Evolutionary conservation across 305 asterid species (phyloP).

Genomic region (Ilex paraguariensis): DNA sequence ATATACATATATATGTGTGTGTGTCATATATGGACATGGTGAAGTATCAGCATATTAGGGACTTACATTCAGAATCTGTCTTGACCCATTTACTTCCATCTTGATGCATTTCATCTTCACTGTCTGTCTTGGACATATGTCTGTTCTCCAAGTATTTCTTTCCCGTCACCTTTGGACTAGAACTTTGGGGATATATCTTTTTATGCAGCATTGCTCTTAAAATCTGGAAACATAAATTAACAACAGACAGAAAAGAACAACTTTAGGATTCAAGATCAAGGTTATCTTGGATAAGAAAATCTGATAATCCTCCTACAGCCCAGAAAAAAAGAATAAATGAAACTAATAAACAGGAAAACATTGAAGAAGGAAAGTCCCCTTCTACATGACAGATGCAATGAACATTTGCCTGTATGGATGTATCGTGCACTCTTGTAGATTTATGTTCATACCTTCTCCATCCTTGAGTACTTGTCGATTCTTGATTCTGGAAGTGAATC

Average conservation of each 20-base stretch:
- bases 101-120: conserved; percentile 28
- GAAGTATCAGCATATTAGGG: background rate
- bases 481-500: conserved; percentile 33
- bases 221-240: conserved; percentile 29
- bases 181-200: conserved; percentile 60
- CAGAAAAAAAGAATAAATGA: too few relatives aligned
- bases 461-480: conserved; percentile 21
- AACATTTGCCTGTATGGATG: too few relatives aligned
- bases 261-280: too few relatives aligned
- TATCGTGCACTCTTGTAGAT: too few relatives aligned
- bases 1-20: too few relatives aligned
- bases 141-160: conserved; percentile 39
- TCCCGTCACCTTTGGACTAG: conserved; percentile 24
- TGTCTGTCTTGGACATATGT: conserved; percentile 22
- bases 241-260: too few relatives aligned
- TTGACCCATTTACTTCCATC: conserved; percentile 68
- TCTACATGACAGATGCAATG: too few relatives aligned
- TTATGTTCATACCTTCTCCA: conserved; percentile 51
- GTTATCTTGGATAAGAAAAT: too few relatives aligned
- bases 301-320: too few relatives aligned
- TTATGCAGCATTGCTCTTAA: conserved; percentile 61
- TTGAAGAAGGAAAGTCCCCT: too few relatives aligned
- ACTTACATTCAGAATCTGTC: conserved; percentile 82
- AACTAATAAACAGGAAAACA: too few relatives aligned
- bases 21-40: too few relatives aligned